Evolutionary conservation across 2,329 filamentous ascomycete genomes (phyloP).

Genomic region (Monilinia laxa): DNA sequence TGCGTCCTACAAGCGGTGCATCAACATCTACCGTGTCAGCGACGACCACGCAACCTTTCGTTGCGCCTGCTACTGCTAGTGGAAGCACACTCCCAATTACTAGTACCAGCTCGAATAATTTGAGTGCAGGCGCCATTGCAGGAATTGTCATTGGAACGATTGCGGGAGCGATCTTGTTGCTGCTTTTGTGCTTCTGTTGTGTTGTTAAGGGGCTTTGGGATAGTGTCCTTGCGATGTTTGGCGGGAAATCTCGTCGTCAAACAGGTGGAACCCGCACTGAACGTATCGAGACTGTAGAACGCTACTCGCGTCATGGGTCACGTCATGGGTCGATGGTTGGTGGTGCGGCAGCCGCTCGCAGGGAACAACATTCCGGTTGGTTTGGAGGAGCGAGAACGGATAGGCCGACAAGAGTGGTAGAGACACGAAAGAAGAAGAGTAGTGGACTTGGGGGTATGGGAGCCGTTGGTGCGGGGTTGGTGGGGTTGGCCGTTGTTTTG

Average conservation of each 20-base stretch:
- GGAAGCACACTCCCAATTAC: conserved; percentile 39
- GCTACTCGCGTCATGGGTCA: conserved; percentile 54
- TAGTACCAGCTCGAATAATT: conserved; percentile 37
- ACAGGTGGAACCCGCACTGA: conserved; percentile 42
- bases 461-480: conserved; percentile 41
- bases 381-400: conserved; percentile 49
- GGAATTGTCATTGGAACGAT: conserved; percentile 77
- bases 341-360: conserved; percentile 29
- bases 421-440: conserved; percentile 51
- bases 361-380: conserved; percentile 51
- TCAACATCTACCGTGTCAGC: conserved; percentile 56
- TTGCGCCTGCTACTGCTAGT: conserved; percentile 54
- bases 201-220: conserved; percentile 63
- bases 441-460: conserved; percentile 54
- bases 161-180: conserved; percentile 63
- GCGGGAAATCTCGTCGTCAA: conserved; percentile 52
- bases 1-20: conserved; percentile 55
- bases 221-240: conserved; percentile 59
- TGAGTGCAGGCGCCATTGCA: conserved; percentile 73
- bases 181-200: conserved; percentile 74
- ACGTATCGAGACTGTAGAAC: conserved; percentile 60
- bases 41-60: conserved; percentile 48
- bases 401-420: conserved; percentile 46
- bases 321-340: conserved; percentile 46
- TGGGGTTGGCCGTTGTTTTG: conserved; percentile 37